phyloP scores from a whole-genome alignment of 257 asterid species.

The Solanum chiquidenum region DNA sequence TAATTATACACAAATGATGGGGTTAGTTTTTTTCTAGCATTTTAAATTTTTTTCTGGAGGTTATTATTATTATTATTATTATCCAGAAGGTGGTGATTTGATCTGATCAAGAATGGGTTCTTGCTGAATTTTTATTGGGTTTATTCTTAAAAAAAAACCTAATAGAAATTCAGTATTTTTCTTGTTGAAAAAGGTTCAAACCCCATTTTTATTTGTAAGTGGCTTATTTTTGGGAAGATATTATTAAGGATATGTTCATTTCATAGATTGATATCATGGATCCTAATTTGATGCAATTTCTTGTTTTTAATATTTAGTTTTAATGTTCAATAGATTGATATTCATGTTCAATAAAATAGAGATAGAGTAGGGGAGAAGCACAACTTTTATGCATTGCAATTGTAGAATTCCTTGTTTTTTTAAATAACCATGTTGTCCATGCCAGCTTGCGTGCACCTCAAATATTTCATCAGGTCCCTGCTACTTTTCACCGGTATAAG shows the following conservation, averaged over 20 bases:
- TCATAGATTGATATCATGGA: neutral
- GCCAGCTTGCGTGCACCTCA: neutral
- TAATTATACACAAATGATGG: neutral
- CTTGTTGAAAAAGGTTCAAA: neutral
- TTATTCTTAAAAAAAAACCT: constrained; percentile 7
- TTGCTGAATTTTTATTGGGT: constrained; percentile 33
- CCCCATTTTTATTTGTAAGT: neutral
- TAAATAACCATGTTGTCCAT: neutral
- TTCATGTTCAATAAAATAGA: neutral
- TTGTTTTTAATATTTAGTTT: neutral
- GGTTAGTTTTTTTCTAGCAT: neutral
- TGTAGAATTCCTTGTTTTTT: neutral
- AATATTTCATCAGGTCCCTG: neutral
- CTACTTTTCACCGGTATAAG: neutral
- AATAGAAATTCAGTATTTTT: constrained; percentile 32
- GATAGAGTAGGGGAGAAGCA: neutral
- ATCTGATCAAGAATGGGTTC: constrained; percentile 5
- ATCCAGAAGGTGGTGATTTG: neutral
- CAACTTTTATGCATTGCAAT: neutral
- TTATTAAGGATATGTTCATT: neutral
- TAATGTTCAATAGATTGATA: neutral
- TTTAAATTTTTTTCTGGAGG: neutral
- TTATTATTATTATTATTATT: neutral
- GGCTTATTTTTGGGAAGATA: neutral
- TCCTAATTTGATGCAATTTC: neutral